Conservation (phyloP, 2,329 filamentous ascomycete species). For the Ceratocystiopsis brevicomis region DNA sequence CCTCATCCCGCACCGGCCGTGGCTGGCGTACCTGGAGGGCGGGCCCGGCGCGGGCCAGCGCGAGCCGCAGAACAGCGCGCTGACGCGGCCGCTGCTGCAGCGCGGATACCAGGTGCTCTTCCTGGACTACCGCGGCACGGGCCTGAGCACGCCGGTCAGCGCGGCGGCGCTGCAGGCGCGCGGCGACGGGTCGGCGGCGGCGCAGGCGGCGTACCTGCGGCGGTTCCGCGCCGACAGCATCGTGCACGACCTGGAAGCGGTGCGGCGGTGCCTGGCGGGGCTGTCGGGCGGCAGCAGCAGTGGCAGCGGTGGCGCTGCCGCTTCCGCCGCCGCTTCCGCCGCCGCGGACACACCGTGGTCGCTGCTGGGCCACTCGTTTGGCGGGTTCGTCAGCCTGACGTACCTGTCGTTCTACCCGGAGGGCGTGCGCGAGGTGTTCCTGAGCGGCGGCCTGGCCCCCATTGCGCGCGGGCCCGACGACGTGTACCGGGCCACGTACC, state of each 20-base stretch:
- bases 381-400: constrained; percentile 67
- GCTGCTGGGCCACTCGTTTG: constrained; percentile 79
- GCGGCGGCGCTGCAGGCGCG: constrained; percentile 48
- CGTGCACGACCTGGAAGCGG: constrained; percentile 73
- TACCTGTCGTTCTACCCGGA: constrained; percentile 70
- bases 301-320: no score
- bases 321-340: no score
- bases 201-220: constrained; percentile 65
- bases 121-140: constrained; percentile 83
- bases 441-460: constrained; percentile 69
- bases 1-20: constrained; percentile 25
- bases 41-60: constrained; percentile 66
- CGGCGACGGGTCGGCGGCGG: constrained; percentile 33
- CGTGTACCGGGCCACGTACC: constrained; percentile 56
- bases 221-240: constrained; percentile 80
- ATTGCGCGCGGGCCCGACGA: constrained; percentile 52
- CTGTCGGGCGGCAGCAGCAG: no score
- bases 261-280: constrained; percentile 53
- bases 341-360: constrained; percentile 50
- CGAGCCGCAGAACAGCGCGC: constrained; percentile 52
- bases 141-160: constrained; percentile 63
- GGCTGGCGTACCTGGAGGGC: constrained; percentile 61
- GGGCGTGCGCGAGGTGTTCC: constrained; percentile 63
- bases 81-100: constrained; percentile 52
- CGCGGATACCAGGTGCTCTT: constrained; percentile 72